These are phyloP conservation scores for Stereocaulon alpinum DNA, from an alignment of 495 filamentous ascomycete species.

Conservation along the genomic window DNA sequence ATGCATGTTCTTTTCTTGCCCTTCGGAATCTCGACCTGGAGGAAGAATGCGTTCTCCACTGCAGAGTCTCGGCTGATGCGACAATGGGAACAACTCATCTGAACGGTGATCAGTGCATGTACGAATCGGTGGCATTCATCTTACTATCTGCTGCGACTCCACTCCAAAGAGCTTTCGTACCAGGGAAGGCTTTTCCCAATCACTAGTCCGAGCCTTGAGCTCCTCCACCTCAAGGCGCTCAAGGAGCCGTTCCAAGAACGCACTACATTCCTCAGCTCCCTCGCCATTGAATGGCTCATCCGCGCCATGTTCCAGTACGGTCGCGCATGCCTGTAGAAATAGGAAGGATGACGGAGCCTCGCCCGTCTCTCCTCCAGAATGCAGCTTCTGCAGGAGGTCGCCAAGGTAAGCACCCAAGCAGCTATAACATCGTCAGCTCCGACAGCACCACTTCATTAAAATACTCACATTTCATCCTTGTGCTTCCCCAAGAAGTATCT, in stretches of 20 bases:
- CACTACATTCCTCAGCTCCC: not conserved
- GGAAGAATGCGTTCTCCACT: not conserved
- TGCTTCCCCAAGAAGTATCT: not conserved
- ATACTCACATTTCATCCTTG: not conserved
- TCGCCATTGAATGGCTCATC: not conserved
- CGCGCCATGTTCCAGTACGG: not conserved
- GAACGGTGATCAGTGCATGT: not conserved
- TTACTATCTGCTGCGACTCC: not conserved
- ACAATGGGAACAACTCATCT: not conserved
- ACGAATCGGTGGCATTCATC: not conserved
- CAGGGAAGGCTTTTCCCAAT: not conserved
- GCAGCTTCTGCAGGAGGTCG: not conserved
- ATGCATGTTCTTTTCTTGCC: not conserved
- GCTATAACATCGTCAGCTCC: not conserved
- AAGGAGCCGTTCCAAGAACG: not conserved
- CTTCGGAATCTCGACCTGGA: not conserved
- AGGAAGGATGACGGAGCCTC: not conserved
- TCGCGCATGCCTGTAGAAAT: not conserved
- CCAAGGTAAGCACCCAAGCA: slow-evolving; percentile 1
- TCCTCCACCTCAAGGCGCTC: not conserved
- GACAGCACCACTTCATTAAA: too few species aligned
- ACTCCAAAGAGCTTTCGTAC: not conserved
- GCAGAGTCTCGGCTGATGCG: not conserved
- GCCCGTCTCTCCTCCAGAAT: too few species aligned
- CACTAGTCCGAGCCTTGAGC: not conserved